Conservation (phyloP, 768 basidiomycete species). For the Pleurotus cornucopiae region DNA sequence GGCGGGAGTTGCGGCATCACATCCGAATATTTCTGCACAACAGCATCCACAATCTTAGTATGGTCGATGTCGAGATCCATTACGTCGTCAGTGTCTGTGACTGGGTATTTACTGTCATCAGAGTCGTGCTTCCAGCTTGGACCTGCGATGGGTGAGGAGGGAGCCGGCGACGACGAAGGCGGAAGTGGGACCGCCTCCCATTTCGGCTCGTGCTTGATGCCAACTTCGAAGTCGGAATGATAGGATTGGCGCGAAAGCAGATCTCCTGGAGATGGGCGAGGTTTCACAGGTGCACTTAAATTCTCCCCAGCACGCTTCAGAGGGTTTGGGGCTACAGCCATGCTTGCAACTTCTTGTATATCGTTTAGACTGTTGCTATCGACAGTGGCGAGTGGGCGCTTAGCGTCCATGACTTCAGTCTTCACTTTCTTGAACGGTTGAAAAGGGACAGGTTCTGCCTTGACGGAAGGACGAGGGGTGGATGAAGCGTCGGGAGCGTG, state of each 20-base stretch:
- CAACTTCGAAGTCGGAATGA: neutral
- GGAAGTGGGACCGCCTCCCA: slow-evolving; percentile 4
- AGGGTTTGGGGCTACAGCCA: neutral
- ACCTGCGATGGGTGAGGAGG: slow-evolving; percentile 7
- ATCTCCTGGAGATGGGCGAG: neutral
- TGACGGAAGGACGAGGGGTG: neutral
- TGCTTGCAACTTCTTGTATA: neutral
- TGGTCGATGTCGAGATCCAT: slow-evolving; percentile 15
- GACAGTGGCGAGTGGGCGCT: slow-evolving; percentile 20
- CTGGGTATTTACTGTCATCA: slow-evolving; percentile 11
- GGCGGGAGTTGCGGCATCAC: slow-evolving; percentile 19
- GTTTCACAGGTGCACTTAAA: neutral
- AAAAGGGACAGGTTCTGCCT: neutral
- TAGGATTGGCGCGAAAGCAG: neutral
- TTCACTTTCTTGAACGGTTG: slow-evolving; percentile 24
- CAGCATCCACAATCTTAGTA: slow-evolving; percentile 18
- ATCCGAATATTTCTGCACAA: slow-evolving; percentile 16
- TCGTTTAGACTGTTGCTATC: slow-evolving; percentile 14
- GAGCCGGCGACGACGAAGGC: slow-evolving; percentile 18
- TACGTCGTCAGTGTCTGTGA: neutral
- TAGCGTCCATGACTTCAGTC: slow-evolving; percentile 18
- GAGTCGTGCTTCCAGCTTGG: slow-evolving; percentile 10
- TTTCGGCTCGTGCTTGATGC: neutral
- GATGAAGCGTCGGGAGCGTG: slow-evolving; percentile 28
- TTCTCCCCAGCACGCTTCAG: neutral